Base-by-base conservation (phyloP, 768 basidiomycete species). In the Cystofilobasidium ferigula region DNA sequence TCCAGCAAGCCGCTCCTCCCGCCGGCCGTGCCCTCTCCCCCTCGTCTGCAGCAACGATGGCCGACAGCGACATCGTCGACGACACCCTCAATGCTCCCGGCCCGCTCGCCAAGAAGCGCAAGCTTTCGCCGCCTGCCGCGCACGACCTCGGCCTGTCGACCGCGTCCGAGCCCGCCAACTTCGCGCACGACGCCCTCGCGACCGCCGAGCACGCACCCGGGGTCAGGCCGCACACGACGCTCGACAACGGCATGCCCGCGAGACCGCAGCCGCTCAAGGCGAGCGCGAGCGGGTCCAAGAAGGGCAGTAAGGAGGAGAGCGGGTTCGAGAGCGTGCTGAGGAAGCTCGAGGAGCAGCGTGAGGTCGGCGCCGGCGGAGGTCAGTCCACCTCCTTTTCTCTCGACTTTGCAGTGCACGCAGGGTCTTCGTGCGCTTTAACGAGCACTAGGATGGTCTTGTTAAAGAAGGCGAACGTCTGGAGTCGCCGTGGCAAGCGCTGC, bases 321-420 rank as follows among this genome's bases (percentile, higher is more conserved):
- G 73, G 71, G 57, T 76, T 74, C 65, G 67, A 71, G 4, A 71
- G 70, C 22, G 71, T 76, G 8, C 63, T 76, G 20, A 56, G 71
- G 58, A 70, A 73, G 54, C 66, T 76, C 4, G 75, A 74, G 56
- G 75, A 72, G 3, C 72, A 76, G 63, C 73, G 71, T 34, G 72
- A 73, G 53, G 72, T 69, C 13, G 71, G 72, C 65, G 69, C 1
- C 18, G 14, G 30, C 6, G 43, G 36, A n/a, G 38, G 26, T 61
- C 10, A 1, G 40, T 26, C 36, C 22, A 34, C 34, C 7, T 47
- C 28, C 20, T 9, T 4, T 30, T 28, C 51, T n/a, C 54, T 8
- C 4, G 26, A 3, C n/a, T n/a, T n/a, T n/a, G n/a, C n/a, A n/a
- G n/a, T n/a, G n/a, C n/a, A n/a, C n/a, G n/a, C n/a, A n/a, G n/a